phyloP scores from a whole-genome alignment of 129 eudicot species.

The Pseudognaphalium luteoalbum region DNA sequence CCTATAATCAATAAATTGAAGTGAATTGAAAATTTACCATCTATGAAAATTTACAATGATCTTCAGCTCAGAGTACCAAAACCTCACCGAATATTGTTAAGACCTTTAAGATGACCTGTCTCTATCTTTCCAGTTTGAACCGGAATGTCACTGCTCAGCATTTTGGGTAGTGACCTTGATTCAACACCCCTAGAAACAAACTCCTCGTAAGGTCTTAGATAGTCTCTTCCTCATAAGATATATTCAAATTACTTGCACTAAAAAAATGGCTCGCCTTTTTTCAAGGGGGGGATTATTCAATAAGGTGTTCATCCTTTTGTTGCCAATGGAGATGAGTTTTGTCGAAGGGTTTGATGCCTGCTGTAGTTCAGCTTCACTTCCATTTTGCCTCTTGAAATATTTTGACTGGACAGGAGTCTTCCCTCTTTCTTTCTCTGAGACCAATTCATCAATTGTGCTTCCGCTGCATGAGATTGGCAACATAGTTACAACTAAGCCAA shows the following conservation, averaged over 20 bases:
- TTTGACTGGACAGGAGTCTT: conserved; percentile 40
- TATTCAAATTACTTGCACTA: conserved; percentile 6
- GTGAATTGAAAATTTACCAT: neutral
- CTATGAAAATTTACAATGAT: neutral
- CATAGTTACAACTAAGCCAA: conserved; percentile 9
- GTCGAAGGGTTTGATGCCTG: conserved; percentile 41
- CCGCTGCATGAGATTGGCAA: conserved; percentile 43
- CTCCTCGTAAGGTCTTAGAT: conserved; percentile 32
- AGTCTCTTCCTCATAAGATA: conserved; percentile 15
- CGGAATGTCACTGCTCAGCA: conserved; percentile 26
- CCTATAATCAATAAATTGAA: conserved; percentile 36
- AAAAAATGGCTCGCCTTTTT: conserved; percentile 41
- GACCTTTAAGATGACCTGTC: conserved; percentile 29
- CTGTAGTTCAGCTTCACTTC: conserved; percentile 39
- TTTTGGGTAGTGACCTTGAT: conserved; percentile 42
- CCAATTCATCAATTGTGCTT: conserved; percentile 31
- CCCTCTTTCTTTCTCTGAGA: conserved; percentile 33
- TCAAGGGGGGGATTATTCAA: conserved; percentile 38
- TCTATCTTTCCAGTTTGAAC: conserved; percentile 40
- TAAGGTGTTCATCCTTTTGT: conserved; percentile 24
- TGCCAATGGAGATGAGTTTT: conserved; percentile 32
- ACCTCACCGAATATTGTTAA: conserved; percentile 44
- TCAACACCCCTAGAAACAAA: conserved; percentile 30
- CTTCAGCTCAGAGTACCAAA: conserved; percentile 9
- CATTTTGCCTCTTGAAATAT: conserved; percentile 40